Evolutionary conservation across 192 early-diverging fungal species (phyloP), one percentile per base, ranked within the genome.

Genomic region (Rhizoclosmatium sp.): DNA sequence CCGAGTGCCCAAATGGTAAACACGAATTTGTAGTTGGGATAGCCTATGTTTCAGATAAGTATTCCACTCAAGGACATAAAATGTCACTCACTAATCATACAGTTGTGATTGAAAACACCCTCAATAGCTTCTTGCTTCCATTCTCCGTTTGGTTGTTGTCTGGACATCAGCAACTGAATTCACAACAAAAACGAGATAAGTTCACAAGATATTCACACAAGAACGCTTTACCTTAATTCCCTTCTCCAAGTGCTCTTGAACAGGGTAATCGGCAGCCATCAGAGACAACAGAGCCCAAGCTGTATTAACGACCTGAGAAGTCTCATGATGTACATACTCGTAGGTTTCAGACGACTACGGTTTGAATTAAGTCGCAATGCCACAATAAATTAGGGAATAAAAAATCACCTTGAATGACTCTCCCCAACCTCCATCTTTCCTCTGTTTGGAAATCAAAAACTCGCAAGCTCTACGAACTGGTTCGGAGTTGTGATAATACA

Each of bases 101-200:
- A 87, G 76, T 86, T 89, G 62, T 81, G 73, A 23, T 98, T 99
- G 83, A 99, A 99, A 46, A 99, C 95, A 56, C 98, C 98, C 84
- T 99, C 98, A 74, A 98, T 96, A 40, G 89, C 92, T 80, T 99
- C 98, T 82, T 99, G 98, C 14, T 92, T 88, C 97, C 97, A 99
- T 82, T 95, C 93, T 51, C 98, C 98, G 75, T 94, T 96, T 10
- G 89, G 83, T 69, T 92, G 93, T 86, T 99, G 98, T 42, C 94
- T 82, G 5, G 82, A 82, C 93, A 96, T 94, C 71, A 99, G 86
- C 58, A 97, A 83, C 80, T 91, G 70, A 42, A 85, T 73, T 23
- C 64, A 12, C 31, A 16, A 59, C 19, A 73, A 19, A 23, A 47
- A 31, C 41, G 9, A 69, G 31, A 31, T 31, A 31, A 31, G 31